Evolutionary conservation across 2,329 filamentous ascomycete species (phyloP).

Genomic region (Trichophyton simii): DNA sequence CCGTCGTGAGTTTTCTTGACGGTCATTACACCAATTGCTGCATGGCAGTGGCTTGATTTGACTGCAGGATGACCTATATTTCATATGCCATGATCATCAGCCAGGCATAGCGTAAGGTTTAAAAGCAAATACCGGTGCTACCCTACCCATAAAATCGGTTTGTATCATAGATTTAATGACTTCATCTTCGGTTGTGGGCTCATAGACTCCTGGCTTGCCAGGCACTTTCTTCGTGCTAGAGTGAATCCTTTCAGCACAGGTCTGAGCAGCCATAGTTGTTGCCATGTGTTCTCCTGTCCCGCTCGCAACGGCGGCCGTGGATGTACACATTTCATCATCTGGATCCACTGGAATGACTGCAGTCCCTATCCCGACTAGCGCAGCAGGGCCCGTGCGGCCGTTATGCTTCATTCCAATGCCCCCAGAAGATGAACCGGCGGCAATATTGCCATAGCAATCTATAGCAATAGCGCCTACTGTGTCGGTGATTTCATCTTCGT

Average conservation of each 20-base stretch:
- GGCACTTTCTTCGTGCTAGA: constrained; percentile 49
- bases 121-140: background rate
- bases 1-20: constrained; percentile 72
- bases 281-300: constrained; percentile 98
- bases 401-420: constrained; percentile 98
- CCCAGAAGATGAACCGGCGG: constrained; percentile 88
- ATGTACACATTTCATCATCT: constrained; percentile 54
- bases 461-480: constrained; percentile 94
- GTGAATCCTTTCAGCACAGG: constrained; percentile 76
- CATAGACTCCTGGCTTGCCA: constrained; percentile 44
- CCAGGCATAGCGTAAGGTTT: background rate
- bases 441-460: constrained; percentile 73
- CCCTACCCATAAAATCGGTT: constrained; percentile 72
- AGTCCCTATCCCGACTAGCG: constrained; percentile 81
- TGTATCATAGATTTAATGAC: constrained; percentile 64
- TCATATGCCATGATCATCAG: background rate
- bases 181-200: constrained; percentile 63
- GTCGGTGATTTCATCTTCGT: constrained; percentile 62
- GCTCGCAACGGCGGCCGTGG: constrained; percentile 76
- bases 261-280: constrained; percentile 79
- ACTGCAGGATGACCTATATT: constrained; percentile 62
- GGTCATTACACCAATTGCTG: constrained; percentile 79
- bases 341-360: constrained; percentile 69
- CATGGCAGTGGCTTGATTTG: constrained; percentile 61
- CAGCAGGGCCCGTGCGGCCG: constrained; percentile 82